A percentile compares a stretch with the other conserved stretches of the same genome.
phyloP scores from a whole-genome alignment of 208 protist genomes.

The Blastocrithidia nonstop region DNA sequence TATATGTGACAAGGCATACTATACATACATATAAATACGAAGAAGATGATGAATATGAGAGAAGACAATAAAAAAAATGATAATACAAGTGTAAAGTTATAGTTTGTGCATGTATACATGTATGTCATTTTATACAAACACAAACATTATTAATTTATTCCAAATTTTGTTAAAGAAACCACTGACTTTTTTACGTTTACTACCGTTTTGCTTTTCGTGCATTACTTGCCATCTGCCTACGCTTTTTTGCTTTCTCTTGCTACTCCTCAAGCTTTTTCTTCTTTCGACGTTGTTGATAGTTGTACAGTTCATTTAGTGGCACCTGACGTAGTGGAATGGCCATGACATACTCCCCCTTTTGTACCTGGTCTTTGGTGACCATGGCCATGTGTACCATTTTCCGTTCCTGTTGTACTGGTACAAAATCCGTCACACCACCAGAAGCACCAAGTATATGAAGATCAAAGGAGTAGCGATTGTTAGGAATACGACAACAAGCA shows the following conservation, averaged over 20 bases:
- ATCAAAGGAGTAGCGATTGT: neutral
- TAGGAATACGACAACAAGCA: neutral
- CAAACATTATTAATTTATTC: neutral
- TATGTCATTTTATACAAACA: neutral
- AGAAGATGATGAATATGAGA: no score
- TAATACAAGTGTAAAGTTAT: no score
- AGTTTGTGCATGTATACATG: no score
- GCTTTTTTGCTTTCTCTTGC: conserved; percentile 6
- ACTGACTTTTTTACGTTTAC: no score
- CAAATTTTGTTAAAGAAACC: no score
- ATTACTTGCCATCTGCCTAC: no score
- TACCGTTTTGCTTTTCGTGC: no score
- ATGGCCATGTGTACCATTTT: conserved; percentile 4
- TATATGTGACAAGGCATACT: no score
- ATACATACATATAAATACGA: no score
- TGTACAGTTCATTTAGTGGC: conserved; percentile 8
- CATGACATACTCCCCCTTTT: neutral
- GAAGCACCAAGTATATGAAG: conserved; percentile 1
- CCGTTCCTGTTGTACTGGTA: neutral
- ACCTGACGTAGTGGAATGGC: conserved; percentile 10
- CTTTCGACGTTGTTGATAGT: conserved; percentile 6
- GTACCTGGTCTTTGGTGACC: neutral
- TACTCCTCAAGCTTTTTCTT: neutral
- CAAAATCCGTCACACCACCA: conserved; percentile 5
- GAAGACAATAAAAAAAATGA: no score